Evolutionary conservation across 2,329 filamentous ascomycete species (phyloP), one percentile per base, ranked within the genome.

Genomic region (Hymenoscyphus linearis): DNA sequence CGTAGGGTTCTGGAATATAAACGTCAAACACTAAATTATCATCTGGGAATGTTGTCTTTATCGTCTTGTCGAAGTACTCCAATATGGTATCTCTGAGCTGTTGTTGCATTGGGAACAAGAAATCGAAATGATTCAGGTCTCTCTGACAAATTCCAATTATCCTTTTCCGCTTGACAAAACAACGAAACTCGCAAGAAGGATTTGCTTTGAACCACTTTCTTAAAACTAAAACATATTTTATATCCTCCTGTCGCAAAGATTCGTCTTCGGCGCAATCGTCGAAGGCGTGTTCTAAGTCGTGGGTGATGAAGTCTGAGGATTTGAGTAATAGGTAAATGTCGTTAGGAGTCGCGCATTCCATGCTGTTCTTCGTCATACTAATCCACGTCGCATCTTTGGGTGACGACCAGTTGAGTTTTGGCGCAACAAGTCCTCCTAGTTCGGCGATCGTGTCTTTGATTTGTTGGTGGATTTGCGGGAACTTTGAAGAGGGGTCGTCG

Each of bases 311-410:
- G 70, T 93, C 93, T 27, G 92, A 96, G 70, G 89, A 93, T 77
- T 99, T 99, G 14, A 99, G 82, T 0, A 99, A 82, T 16, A 98
- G 82, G 72, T 98, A 99, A 52, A 99, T 85, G 71, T 99, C 95
- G 73, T 95, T 96, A 2, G 95, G 85, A 0, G 85, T 86, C 3
- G 86, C 87, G 76, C 95, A 99, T 74, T 96, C 91, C 77, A 97
- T 89, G 54, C 90, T 96, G 75, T 99, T 99, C 69, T 87, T 76
- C 81, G 93, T 73, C 76, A 76, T 87, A 76, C 83, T 85, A 75
- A 99, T 97, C 89, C 92, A 97, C 25, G 90, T 91, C 9, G 95
- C 95, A 73, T 99, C 95, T 74, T 97, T 96, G 3, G 95, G 95
- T 3, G 92, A 88, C 5, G 93, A 97, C 95, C 95, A 99, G 78